Evolutionary conservation across 805 yeast genomes (phyloP).

Genomic region (baker's yeast (Saccharomyces cerevisiae)): DNA sequence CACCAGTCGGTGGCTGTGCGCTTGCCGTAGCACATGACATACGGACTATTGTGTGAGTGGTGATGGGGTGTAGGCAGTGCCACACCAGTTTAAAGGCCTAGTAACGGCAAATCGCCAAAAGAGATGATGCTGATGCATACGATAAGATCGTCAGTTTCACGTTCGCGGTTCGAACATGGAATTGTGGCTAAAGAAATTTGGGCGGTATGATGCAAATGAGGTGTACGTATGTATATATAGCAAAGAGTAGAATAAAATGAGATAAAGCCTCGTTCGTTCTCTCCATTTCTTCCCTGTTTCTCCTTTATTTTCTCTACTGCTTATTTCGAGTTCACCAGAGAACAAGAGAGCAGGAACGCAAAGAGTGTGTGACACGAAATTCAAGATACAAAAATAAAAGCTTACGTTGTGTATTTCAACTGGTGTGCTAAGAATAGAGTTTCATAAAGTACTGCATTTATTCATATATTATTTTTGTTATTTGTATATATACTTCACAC

Average conservation of each 20-base stretch:
- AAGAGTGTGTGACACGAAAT: background rate
- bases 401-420: background rate
- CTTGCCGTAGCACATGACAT: background rate
- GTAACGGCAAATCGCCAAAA: background rate
- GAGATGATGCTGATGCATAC: background rate
- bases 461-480: background rate
- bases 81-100: background rate
- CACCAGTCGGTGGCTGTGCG: background rate
- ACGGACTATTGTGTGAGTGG: background rate
- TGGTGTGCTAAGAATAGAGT: background rate
- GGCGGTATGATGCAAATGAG: background rate
- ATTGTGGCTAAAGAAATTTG: background rate
- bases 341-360: background rate
- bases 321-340: background rate
- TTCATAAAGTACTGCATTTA: background rate
- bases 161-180: background rate
- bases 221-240: background rate
- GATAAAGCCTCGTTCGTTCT: background rate
- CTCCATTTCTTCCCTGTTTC: background rate
- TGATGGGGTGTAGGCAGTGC: background rate
- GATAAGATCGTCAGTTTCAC: background rate
- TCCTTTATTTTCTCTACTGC: background rate
- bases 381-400: background rate
- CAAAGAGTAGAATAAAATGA: background rate
- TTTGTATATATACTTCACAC: background rate